These are phyloP conservation scores for Cryptosporidium ryanae DNA, from an alignment of 169 alveolate species.

Conservation along the genomic window DNA sequence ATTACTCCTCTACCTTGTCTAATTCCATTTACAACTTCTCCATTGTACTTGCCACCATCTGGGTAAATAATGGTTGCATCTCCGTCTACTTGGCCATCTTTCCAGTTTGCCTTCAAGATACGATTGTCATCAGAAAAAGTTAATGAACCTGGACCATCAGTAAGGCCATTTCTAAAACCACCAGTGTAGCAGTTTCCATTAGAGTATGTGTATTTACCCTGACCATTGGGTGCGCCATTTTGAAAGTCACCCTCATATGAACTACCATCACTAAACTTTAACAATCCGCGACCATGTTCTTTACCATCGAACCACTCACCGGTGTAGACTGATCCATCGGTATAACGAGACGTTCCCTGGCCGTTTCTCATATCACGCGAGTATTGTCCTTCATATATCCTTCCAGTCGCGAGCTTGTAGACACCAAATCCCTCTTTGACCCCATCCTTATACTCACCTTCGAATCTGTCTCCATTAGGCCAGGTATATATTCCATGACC, in stretches of 20 bases:
- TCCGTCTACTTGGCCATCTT: slow-evolving; percentile 77
- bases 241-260: slow-evolving; percentile 77
- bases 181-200: slow-evolving; percentile 77
- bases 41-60: slow-evolving; percentile 78
- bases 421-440: slow-evolving; percentile 77
- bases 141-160: slow-evolving; percentile 72
- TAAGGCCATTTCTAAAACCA: slow-evolving; percentile 68
- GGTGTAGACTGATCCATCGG: slow-evolving; percentile 83
- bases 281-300: slow-evolving; percentile 79
- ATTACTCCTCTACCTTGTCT: slow-evolving; percentile 77
- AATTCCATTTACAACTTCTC: slow-evolving; percentile 76
- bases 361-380: slow-evolving; percentile 81
- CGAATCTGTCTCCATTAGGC: slow-evolving; percentile 79
- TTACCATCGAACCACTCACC: slow-evolving; percentile 77
- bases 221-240: slow-evolving; percentile 77
- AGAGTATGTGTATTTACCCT: slow-evolving; percentile 71
- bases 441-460: slow-evolving; percentile 81
- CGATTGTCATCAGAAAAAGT: slow-evolving; percentile 71
- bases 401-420: slow-evolving; percentile 76
- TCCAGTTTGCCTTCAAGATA: slow-evolving; percentile 77
- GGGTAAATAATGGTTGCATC: slow-evolving; percentile 70
- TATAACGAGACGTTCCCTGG: slow-evolving; percentile 82
- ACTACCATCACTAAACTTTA: slow-evolving; percentile 77
- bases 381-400: slow-evolving; percentile 82
- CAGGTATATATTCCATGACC: slow-evolving; percentile 81